Base-by-base conservation (phyloP, 331 rosid genomes). In the Spiraea crenata region DNA sequence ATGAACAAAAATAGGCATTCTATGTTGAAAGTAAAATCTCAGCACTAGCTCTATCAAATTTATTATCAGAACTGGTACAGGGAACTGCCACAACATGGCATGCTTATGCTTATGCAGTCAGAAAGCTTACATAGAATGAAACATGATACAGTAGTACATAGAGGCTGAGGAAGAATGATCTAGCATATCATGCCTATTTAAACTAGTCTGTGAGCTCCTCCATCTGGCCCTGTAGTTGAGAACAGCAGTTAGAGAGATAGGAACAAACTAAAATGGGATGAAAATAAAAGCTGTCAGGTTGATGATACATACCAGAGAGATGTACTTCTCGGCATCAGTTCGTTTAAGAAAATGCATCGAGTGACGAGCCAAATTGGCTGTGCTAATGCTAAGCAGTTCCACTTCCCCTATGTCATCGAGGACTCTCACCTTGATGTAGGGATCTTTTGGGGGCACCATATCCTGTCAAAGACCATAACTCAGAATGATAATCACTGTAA, bases 361-460 rank as follows among this genome's bases (percentile, higher is more conserved):
- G 76, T 90, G 87, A 35, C 75, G 83, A 64, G 92, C 78, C 45
- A 90, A 93, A 79, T 88, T 93, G 57, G 88, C 87, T 40, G 78
- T 81, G 89, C 90, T 93, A 74, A 85, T 93, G 65, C 92, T 90
- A 50, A 89, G 86, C 57, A 93, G 79, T 39, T 90, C 85, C 41
- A 82, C 96, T 70, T 85, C 89, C 12, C 95, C 97, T 48, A 93
- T 81, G 79, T 93, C 97, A 20, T 93, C 91, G 12, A 93, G 88
- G 38, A 93, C 97, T 73, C 98, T 84, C 74, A 93, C 97, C 82
- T 90, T 81, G 79, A 93, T 88, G 72, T 85, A 93, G 46, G 98
- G 97, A 77, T 93, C 98, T 77, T 93, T 93, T 31, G 97, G 98
- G 7, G 98, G 98, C 60, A 93, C 95, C 96, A 93, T 87, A 77